Base-by-base conservation (phyloP, 768 basidiomycete species). In the Boletellus sp. region DNA sequence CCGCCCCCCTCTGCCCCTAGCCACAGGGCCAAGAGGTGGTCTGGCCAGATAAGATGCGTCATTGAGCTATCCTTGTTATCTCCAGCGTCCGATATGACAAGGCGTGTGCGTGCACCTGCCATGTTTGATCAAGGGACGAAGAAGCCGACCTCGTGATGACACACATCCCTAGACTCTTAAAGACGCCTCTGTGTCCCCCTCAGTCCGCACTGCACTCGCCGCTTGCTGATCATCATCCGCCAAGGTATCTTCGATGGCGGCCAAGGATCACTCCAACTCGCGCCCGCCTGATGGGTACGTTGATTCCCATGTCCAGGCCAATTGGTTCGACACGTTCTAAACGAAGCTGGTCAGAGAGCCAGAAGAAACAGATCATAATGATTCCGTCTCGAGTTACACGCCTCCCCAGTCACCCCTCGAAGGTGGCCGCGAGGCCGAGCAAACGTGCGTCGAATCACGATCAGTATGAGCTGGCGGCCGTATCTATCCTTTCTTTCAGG, bases 101-200 rank as follows among this genome's bases (percentile, higher is more conserved):
- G 12, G 24, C 58, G 55, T 52, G 23, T 50, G 45, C 3, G 31
- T 32, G 6, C 22, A 19, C n/a, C 20, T 51, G 41, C 56, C 45
- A 32, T 22, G 49, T 46, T 9, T 22, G 32, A 50, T 54, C 49
- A 48, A 48, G 31, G 7, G 23, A 17, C 28, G n/a, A 13, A 40
- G 51, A 51, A 55, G 44, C 2, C 45, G 51, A 33, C 44, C 16
- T 4, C 41, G 8, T 17, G 3, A 20, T 12, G 31, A 6, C 16
- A 16, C 15, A 42, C n/a, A 19, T 24, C 54, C 60, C 57, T 64
- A 17, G 28, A 50, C 49, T 55, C 20, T 51, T 62, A 65, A 51
- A 53, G 37, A 44, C 4, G 17, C 61, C 33, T 31, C 46, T 36
- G 51, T 28, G 26, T 1, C 9, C 19, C 6, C 36, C 1, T 16